These are phyloP conservation scores for Candolleomyces aberdarensis DNA, from an alignment of 768 basidiomycete genomes.

Conservation along the genomic window DNA sequence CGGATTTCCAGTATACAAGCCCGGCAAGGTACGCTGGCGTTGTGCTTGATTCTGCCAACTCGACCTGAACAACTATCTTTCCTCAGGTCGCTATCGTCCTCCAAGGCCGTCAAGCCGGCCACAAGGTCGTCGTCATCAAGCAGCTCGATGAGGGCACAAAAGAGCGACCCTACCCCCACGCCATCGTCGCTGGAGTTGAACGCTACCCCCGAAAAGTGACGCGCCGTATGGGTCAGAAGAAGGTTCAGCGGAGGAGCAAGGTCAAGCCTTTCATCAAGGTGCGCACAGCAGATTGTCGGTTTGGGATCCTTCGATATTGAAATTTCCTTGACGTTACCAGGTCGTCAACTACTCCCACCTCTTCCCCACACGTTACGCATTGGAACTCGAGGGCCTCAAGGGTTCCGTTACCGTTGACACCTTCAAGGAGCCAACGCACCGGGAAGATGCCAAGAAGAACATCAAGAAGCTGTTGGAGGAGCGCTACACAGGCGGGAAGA, in stretches of 20 bases:
- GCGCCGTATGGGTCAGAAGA: slow-evolving; percentile 96
- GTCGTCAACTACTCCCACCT: slow-evolving; percentile 97
- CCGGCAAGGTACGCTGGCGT: slow-evolving; percentile 69
- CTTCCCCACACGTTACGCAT: slow-evolving; percentile 97
- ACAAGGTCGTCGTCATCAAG: slow-evolving; percentile 99
- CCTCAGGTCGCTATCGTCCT: slow-evolving; percentile 90
- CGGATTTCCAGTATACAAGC: slow-evolving; percentile 73
- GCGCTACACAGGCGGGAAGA: slow-evolving; percentile 89
- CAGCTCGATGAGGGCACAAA: slow-evolving; percentile 97
- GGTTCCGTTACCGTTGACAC: slow-evolving; percentile 80
- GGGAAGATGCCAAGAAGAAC: slow-evolving; percentile 92
- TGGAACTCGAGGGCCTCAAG: slow-evolving; percentile 95
- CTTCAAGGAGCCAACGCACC: slow-evolving; percentile 96
- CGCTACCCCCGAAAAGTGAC: slow-evolving; percentile 98
- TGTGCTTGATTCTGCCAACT: too few relatives aligned
- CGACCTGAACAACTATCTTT: neutral
- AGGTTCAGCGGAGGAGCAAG: slow-evolving; percentile 86
- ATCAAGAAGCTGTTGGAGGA: slow-evolving; percentile 98
- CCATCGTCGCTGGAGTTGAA: slow-evolving; percentile 97
- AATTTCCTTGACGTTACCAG: slow-evolving; percentile 33
- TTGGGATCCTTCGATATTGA: neutral
- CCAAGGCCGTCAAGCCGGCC: slow-evolving; percentile 98
- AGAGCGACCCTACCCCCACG: slow-evolving; percentile 95
- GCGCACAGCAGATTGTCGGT: slow-evolving; percentile 16
- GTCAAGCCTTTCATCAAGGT: slow-evolving; percentile 99